Base-by-base conservation (phyloP, 106 monocot genomes). In the Allium fistulosum region DNA sequence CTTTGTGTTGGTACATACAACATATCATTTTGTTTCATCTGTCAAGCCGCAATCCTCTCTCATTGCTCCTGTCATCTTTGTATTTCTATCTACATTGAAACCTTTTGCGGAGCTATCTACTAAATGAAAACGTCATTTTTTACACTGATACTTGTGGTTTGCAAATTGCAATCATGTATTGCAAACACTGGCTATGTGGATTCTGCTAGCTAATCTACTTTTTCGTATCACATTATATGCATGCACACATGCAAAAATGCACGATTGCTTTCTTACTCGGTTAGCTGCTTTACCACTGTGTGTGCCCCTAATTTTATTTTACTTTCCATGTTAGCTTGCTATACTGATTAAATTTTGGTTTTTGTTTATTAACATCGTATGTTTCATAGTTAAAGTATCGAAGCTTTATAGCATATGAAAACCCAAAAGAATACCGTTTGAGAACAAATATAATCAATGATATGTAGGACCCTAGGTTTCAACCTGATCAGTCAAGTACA, bases 401-500 rank as follows among this genome's bases (percentile, higher is more conserved):
- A 2, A 57, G 58, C 17, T 11, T 66, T 58, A 53, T 49, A 52
- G 13, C 13, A 26, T 49, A 27, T 71, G 53, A 14, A 27, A 72
- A 28, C 10, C 17, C 4, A 48, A 57, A 57, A 65, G 0, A 50
- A 26, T 63, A 12, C 13, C 12, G 10, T 37, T 61, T 53, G 26
- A 47, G 6, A 13, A 8, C 22, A 22, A 22, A 22, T n/a, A 64
- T 49, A 7, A 26, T 74, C 11, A 13, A 59, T 73, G 10, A 57
- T 78, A 9, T 74, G n/a, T 60, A 85, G 89, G 85, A 90, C 53
- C 89, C 89, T 60, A 77, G 80, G 18, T 90, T 90, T 75, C 85
- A 85, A 74, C 85, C 89, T 67, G 80, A 80, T 70, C 27, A 63
- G 69, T 90, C 89, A 63, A 85, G 85, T 59, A 80, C 77, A 37